Evolutionary conservation across 768 basidiomycete species (phyloP).

Genomic region (Exidia glandulosa): DNA sequence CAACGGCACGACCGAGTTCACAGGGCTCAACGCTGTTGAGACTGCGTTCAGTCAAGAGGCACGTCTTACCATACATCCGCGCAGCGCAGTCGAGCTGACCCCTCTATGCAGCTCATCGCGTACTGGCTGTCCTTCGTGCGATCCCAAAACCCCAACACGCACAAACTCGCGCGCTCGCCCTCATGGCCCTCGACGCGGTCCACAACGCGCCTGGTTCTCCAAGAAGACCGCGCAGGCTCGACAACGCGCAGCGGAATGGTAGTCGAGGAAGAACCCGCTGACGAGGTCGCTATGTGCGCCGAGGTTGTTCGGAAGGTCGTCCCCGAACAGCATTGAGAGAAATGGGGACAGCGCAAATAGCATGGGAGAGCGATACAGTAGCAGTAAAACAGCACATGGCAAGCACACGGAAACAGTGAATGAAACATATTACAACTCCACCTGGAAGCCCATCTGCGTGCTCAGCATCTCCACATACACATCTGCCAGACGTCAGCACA

Average conservation of each 20-base stretch:
- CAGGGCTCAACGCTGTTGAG: constrained; percentile 33
- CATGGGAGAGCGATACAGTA: background rate
- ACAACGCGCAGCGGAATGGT: constrained; percentile 29
- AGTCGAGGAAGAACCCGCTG: constrained; percentile 26
- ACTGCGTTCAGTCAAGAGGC: constrained; percentile 44
- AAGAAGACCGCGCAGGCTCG: constrained; percentile 22
- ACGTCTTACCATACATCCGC: background rate
- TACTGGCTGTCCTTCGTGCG: constrained; percentile 45
- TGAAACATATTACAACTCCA: background rate
- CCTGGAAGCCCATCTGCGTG: constrained; percentile 58
- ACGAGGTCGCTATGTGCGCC: constrained; percentile 28
- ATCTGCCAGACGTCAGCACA: constrained; percentile 29
- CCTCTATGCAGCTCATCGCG: background rate
- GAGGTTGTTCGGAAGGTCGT: constrained; percentile 25
- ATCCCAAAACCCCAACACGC: constrained; percentile 41
- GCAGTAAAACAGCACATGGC: background rate
- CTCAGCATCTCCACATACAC: constrained; percentile 82
- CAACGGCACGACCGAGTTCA: constrained; percentile 45
- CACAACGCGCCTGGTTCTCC: constrained; percentile 32
- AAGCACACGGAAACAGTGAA: background rate
- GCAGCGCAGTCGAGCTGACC: no score
- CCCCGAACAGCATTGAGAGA: constrained; percentile 24
- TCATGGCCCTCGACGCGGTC: constrained; percentile 31
- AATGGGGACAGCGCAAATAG: background rate
- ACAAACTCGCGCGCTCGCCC: constrained; percentile 41